These are phyloP conservation scores for Fusarium clavum DNA, from an alignment of 2,329 filamentous ascomycete species.

Conservation along the genomic window DNA sequence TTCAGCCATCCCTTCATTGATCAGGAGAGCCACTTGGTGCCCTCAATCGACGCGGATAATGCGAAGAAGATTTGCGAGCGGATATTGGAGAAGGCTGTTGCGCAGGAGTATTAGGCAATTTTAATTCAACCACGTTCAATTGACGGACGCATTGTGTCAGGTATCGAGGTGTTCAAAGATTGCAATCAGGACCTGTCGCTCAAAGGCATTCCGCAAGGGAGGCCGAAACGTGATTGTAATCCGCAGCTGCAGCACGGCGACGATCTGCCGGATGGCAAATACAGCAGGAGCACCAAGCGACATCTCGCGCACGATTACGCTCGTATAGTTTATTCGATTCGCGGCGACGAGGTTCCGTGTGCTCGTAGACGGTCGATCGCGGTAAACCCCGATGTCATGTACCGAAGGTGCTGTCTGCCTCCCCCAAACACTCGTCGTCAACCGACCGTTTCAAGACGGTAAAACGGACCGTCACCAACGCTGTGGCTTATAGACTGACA, in stretches of 20 bases:
- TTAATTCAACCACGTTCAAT: not conserved
- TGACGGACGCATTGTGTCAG: not conserved
- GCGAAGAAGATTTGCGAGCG: not conserved
- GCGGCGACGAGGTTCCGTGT: constrained; percentile 2
- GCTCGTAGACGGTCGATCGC: constrained; percentile 14
- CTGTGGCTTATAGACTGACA: constrained; percentile 5
- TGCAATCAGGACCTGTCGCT: not conserved
- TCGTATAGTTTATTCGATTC: constrained; percentile 4
- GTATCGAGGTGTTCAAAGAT: not conserved
- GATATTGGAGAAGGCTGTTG: not conserved
- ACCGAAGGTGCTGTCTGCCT: not conserved
- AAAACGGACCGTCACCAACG: constrained; percentile 3
- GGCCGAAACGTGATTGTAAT: not conserved
- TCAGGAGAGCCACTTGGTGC: not conserved
- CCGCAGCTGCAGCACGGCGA: constrained; percentile 9
- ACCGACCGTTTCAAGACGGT: not conserved
- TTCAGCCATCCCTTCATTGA: not conserved
- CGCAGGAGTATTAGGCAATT: not conserved
- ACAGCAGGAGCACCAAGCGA: constrained; percentile 2
- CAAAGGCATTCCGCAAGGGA: not conserved
- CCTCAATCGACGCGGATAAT: not conserved
- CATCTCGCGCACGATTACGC: not conserved
- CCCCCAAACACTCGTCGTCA: not conserved
- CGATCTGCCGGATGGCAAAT: constrained; percentile 8
- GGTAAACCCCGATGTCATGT: constrained; percentile 5